These are phyloP conservation scores for Candida sojae DNA, from an alignment of 1,139 yeast species.

Conservation along the genomic window DNA sequence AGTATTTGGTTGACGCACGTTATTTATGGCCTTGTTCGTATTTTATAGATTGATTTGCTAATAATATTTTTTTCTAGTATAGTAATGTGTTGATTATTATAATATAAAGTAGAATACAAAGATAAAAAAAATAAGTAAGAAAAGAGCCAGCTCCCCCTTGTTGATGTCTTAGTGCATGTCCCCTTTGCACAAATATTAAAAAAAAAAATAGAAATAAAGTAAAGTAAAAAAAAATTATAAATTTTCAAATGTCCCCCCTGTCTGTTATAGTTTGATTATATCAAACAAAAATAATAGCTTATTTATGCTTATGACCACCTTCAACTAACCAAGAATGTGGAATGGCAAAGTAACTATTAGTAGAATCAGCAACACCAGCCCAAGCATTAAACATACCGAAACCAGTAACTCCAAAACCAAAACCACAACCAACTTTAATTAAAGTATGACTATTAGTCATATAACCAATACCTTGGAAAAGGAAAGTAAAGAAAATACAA, in stretches of 20 bases:
- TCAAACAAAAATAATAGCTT: too few species aligned
- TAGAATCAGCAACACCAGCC: slow-evolving; percentile 70
- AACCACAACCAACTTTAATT: slow-evolving; percentile 67
- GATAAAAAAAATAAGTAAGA: not conserved
- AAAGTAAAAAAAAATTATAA: not conserved
- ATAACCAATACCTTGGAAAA: slow-evolving; percentile 37
- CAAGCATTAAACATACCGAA: slow-evolving; percentile 41
- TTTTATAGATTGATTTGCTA: too few species aligned
- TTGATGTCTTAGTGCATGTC: not conserved
- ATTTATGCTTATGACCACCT: not conserved
- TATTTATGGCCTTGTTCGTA: too few species aligned
- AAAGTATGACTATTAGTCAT: slow-evolving; percentile 29
- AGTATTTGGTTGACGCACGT: too few species aligned
- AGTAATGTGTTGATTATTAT: not conserved
- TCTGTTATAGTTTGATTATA: too few species aligned
- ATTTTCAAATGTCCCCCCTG: too few species aligned
- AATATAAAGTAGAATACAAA: not conserved
- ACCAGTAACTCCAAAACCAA: slow-evolving; percentile 60
- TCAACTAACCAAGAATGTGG: slow-evolving; percentile 1
- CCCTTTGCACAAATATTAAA: not conserved
- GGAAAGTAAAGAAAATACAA: slow-evolving; percentile 32
- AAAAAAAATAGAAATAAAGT: not conserved
- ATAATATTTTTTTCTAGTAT: not conserved
- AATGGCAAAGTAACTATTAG: slow-evolving; percentile 53
- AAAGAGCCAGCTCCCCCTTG: not conserved